Base-by-base conservation (phyloP, 2,329 filamentous ascomycete species). In the Exserohilum rostratum region DNA sequence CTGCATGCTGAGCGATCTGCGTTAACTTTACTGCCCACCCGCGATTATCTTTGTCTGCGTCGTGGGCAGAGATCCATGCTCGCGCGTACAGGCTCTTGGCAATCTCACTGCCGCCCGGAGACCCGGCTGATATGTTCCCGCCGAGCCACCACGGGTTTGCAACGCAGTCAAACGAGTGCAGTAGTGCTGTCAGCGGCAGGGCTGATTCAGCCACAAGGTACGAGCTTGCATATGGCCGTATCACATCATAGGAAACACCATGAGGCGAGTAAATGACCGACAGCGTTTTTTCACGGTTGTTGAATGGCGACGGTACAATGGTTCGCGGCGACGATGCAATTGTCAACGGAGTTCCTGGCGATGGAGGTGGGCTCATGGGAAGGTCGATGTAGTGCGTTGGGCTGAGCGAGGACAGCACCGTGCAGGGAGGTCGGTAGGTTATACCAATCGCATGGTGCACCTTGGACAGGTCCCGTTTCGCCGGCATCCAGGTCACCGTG, bases 391-490 rank as follows among this genome's bases (percentile, higher is more conserved):
- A 71, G 37, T 68, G 68, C 30, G 70, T 70, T 11, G 70, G 62
- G 3, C 60, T 65, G 12, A 68, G 61, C 33, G 54, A 51, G 15
- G 70, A 77, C 17, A 78, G 67, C 3, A 74, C 64, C 29, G 69
- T 76, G 39, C 69, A 76, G 0, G 87, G 85, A 17, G 87, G 82
- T 15, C 83, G 82, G 68, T 91, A 91, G 1, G 88, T 91, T 62
- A 91, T 88, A 12, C 85, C 88, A 59, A 91, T 82, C 10, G 87
- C 88, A 53, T 85, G 84, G 67, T 90, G 87, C 0, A 89, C 66
- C 3, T 83, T 82, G 6, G 83, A 84, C 3, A 87, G 64, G 64
- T 90, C 86, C 43, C 79, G 73, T 65, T 83, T 85, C 48, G 87
- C 84, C 0, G 83, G 78, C 27, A 91, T 82, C 69, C 86, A 86